Conservation (phyloP, 2,329 filamentous ascomycete genomes). For the Verticillium isaacii region DNA sequence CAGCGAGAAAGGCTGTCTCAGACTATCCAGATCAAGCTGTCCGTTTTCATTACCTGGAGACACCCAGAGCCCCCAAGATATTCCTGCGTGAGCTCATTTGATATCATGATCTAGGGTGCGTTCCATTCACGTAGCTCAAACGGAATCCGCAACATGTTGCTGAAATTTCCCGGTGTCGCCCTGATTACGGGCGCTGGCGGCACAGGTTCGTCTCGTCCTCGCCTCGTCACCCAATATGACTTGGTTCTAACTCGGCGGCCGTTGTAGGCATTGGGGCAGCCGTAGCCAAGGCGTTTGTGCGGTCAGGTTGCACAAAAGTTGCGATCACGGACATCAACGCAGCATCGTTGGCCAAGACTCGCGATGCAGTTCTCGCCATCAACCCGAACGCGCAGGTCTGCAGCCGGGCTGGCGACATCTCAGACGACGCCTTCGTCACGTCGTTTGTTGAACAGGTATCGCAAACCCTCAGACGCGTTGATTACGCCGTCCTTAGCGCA, state of each 20-base stretch:
- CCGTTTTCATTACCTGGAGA: background rate
- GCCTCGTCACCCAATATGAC: too few species aligned
- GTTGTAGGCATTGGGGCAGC: slow-evolving; percentile 49
- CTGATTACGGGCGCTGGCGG: slow-evolving; percentile 43
- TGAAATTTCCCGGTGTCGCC: slow-evolving; percentile 36
- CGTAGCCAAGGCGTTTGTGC: slow-evolving; percentile 44
- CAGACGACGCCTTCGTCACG: slow-evolving; percentile 38
- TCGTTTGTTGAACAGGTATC: slow-evolving; percentile 26
- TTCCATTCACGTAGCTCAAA: too few species aligned
- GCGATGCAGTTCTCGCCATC: slow-evolving; percentile 23
- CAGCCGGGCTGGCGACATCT: slow-evolving; percentile 37
- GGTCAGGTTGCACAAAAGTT: slow-evolving; percentile 43
- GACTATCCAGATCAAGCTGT: background rate
- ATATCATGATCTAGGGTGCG: too few species aligned
- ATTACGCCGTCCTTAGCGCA: slow-evolving; percentile 54
- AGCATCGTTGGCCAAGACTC: slow-evolving; percentile 30
- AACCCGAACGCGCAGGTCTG: slow-evolving; percentile 28
- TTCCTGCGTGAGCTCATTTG: background rate
- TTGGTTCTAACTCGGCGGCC: background rate
- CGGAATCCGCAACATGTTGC: background rate
- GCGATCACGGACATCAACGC: slow-evolving; percentile 49
- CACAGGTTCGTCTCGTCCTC: slow-evolving; percentile 26
- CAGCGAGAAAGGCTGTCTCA: background rate
- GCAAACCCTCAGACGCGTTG: slow-evolving; percentile 37
- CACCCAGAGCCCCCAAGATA: background rate